These are phyloP conservation scores for Solanum pinnatisectum DNA, from an alignment of 257 asterid genomes.

Conservation along the genomic window DNA sequence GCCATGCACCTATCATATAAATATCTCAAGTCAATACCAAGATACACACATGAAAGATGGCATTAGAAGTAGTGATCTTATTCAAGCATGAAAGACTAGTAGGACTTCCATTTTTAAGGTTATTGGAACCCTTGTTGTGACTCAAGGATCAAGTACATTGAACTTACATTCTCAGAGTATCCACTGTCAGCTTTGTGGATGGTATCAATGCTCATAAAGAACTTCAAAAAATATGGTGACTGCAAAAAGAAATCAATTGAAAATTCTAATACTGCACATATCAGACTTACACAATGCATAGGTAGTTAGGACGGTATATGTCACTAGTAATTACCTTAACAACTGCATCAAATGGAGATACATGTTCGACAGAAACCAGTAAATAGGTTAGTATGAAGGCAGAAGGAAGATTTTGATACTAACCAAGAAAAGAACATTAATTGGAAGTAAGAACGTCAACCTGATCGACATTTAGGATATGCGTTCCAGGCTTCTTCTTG, in stretches of 20 bases:
- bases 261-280: neutral
- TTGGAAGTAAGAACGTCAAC: neutral
- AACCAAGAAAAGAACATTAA: neutral
- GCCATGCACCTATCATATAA: conserved; percentile 52
- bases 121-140: neutral
- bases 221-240: conserved; percentile 81
- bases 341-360: conserved; percentile 30
- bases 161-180: conserved; percentile 65
- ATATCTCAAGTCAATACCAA: neutral
- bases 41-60: neutral
- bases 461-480: conserved; percentile 9
- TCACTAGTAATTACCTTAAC: conserved; percentile 47
- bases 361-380: conserved; percentile 14
- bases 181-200: conserved; percentile 19
- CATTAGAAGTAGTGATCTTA: neutral
- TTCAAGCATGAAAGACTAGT: neutral
- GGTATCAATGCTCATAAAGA: conserved; percentile 12
- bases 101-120: neutral
- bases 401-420: neutral
- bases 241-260: conserved; percentile 13
- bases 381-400: neutral
- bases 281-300: neutral
- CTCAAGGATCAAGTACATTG: neutral
- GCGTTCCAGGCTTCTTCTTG: conserved; percentile 18
- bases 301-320: neutral